Percentiles rank a stretch among this genome's conserved stretches.
Conservation (phyloP, 495 filamentous ascomycete genomes). For the Penicillium alfredii region DNA sequence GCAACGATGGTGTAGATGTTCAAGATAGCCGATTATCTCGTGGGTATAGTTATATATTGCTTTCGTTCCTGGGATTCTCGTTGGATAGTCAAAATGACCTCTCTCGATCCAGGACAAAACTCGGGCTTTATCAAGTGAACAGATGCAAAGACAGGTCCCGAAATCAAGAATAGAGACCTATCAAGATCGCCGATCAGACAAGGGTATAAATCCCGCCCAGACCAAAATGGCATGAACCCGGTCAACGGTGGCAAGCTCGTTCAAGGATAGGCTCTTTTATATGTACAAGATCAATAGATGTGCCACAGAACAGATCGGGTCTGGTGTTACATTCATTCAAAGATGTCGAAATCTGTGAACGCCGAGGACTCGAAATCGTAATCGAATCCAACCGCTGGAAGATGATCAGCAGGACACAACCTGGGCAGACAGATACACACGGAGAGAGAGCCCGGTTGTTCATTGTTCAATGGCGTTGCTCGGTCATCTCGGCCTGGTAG, state of each 20-base stretch:
- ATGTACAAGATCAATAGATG: slow-evolving; percentile 6
- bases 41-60: no score
- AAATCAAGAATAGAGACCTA: slow-evolving; percentile 12
- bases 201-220: slow-evolving; percentile 17
- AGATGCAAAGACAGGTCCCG: no score
- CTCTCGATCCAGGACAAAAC: no score
- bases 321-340: slow-evolving; percentile 13
- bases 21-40: no score
- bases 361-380: background rate
- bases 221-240: slow-evolving; percentile 18
- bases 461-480: slow-evolving; percentile 6
- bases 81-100: no score
- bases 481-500: slow-evolving; percentile 13
- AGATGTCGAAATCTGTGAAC: background rate
- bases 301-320: slow-evolving; percentile 15
- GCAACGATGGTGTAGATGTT: no score
- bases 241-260: slow-evolving; percentile 7
- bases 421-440: no score
- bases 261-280: slow-evolving; percentile 17
- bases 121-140: no score
- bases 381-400: no score
- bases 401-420: slow-evolving; percentile 15
- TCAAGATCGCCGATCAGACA: slow-evolving; percentile 8
- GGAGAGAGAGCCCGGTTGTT: no score
- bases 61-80: no score